These are phyloP conservation scores for Trichoderma orchidacearum DNA, from an alignment of 495 filamentous ascomycete species.

Conservation along the genomic window DNA sequence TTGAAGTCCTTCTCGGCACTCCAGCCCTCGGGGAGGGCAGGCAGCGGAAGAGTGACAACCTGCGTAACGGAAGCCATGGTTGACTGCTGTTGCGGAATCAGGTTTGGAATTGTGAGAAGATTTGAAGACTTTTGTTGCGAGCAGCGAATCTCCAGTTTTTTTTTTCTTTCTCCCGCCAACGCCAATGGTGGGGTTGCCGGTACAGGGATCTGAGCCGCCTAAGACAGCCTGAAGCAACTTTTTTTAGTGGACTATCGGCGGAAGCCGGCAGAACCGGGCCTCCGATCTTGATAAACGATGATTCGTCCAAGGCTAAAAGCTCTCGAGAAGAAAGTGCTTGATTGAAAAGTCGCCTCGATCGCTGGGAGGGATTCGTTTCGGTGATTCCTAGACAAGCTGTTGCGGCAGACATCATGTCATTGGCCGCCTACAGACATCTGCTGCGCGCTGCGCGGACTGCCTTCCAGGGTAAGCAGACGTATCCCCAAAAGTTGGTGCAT, in stretches of 20 bases:
- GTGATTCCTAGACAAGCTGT: too few species aligned
- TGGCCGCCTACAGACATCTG: conserved; percentile 69
- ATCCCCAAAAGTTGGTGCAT: background rate
- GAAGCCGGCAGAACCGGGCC: background rate
- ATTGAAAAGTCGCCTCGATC: too few species aligned
- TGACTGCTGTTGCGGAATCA: background rate
- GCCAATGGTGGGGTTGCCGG: background rate
- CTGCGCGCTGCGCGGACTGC: conserved; percentile 72
- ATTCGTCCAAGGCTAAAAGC: too few species aligned
- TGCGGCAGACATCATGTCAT: conserved; percentile 44
- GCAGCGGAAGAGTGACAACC: conserved; percentile 42
- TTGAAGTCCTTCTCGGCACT: conserved; percentile 84
- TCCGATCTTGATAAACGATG: too few species aligned
- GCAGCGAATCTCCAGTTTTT: conserved; percentile 6
- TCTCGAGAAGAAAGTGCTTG: too few species aligned
- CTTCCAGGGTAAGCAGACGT: conserved; percentile 51
- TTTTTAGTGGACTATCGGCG: background rate
- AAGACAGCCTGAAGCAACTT: too few species aligned
- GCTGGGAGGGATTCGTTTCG: too few species aligned
- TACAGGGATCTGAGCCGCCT: background rate
- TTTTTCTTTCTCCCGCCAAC: background rate
- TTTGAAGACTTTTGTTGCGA: conserved; percentile 5
- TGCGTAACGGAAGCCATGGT: conserved; percentile 23
- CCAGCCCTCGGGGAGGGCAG: conserved; percentile 71
- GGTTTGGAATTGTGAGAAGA: background rate